Base-by-base conservation (phyloP, 2,329 filamentous ascomycete genomes). In the Ceratocystis cacaofunesta region DNA sequence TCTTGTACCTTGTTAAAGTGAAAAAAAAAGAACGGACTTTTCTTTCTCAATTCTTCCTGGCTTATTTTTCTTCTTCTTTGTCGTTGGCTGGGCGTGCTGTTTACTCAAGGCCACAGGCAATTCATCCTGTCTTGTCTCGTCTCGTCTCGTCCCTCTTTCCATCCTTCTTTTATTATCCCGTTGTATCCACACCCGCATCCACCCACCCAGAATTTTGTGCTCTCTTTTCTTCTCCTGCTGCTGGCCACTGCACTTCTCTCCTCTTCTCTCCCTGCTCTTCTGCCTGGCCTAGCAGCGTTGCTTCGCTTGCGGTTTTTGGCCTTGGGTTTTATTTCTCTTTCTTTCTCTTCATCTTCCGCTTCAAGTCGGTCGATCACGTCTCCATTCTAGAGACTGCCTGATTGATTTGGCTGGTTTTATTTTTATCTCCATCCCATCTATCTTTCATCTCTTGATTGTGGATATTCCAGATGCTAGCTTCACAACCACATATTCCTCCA, bases 391-490 rank as follows among this genome's bases (percentile, higher is more conserved):
- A 58, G 52, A 36, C 63, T 25, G 41, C 44, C 10, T 64, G 25
- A 44, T 17, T 43, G 22, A 28, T 15, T 60, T 22, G 50, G 30
- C 50, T 28, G 19, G 10, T 22, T 52, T 52, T 10, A 8, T 52
- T 52, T 52, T 25, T n/a, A 25, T 50, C 25, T 61, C 52, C 8
- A 8, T 48, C 5, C 32, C 48, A 28, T 30, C 44, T 44, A 4
- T 62, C 7, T 44, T 62, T 62, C 15, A 28, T 44, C 19, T 46
- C 15, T 46, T 28, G 15, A 15, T 62, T 25, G 28, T 19, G 22
- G 30, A 58, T 41, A 5, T 43, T 36, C 43, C 58, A 61, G 61
- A 67, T 67, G 66, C 63, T 67, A 32, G 62, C 63, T 61, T 67
- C 66, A 41, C 66, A 62, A 36, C 66, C 60, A 46, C 63, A 61